Percentiles rank a stretch among this genome's conserved stretches.
phyloP scores from a whole-genome alignment of 75 land plant genomes.

The Selaginella moellendorffii region DNA sequence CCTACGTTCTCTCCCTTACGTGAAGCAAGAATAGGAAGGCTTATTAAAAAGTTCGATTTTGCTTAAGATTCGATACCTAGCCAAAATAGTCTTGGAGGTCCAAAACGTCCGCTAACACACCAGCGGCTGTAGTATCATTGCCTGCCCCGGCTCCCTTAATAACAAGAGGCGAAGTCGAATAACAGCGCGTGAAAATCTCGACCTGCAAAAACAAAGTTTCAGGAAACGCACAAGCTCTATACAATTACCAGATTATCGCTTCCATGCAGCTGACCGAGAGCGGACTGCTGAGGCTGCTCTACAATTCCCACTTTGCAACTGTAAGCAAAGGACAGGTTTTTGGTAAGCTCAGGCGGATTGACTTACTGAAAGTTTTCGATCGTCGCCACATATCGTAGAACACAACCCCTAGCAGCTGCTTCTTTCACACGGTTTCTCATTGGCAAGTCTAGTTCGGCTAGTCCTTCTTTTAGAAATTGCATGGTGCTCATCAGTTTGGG shows the following conservation, averaged over 20 bases:
- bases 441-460: slow-evolving; percentile 34
- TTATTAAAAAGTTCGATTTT: too few species aligned
- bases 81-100: slow-evolving; percentile 81
- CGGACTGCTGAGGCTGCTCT: slow-evolving; percentile 48
- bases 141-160: slow-evolving; percentile 91
- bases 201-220: slow-evolving; percentile 49
- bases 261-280: slow-evolving; percentile 59
- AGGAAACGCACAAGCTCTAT: too few species aligned
- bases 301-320: slow-evolving; percentile 58
- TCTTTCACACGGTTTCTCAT: slow-evolving; percentile 31
- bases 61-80: too few species aligned
- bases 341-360: too few species aligned
- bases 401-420: slow-evolving; percentile 44
- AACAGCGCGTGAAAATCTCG: slow-evolving; percentile 71
- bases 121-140: slow-evolving; percentile 78
- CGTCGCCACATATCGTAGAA: slow-evolving; percentile 60
- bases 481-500: slow-evolving; percentile 37
- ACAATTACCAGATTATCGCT: slow-evolving; percentile 60
- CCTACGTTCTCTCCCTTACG: too few species aligned
- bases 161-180: slow-evolving; percentile 42
- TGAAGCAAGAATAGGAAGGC: too few species aligned
- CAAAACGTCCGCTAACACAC: slow-evolving; percentile 75
- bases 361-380: slow-evolving; percentile 44
- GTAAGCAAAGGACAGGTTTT: too few species aligned
- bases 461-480: slow-evolving; percentile 43